phyloP scores from a whole-genome alignment of 768 basidiomycete species.

The Rossbeevera mucosa region DNA sequence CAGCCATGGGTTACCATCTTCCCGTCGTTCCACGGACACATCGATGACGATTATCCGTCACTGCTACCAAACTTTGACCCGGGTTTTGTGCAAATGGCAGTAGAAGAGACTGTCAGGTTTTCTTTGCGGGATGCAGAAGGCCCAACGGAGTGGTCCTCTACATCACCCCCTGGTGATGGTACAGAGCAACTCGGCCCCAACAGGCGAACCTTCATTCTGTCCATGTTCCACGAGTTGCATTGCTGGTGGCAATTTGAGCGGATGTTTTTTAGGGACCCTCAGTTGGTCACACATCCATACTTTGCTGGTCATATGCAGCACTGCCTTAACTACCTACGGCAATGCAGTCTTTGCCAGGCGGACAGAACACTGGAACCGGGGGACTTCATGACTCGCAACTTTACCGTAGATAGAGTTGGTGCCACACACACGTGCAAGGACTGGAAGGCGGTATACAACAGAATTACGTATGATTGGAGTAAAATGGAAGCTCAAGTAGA shows the following conservation, averaged over 20 bases:
- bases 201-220: neutral
- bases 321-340: neutral
- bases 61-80: neutral
- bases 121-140: neutral
- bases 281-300: neutral
- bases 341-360: neutral
- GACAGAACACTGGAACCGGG: neutral
- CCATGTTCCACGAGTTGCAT: neutral
- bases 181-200: neutral
- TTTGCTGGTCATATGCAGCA: neutral
- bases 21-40: neutral
- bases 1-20: neutral
- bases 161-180: neutral
- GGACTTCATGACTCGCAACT: neutral
- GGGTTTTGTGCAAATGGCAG: neutral
- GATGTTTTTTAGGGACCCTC: neutral
- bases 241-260: neutral
- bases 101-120: neutral
- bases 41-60: neutral
- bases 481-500: neutral
- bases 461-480: neutral
- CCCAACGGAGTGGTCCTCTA: neutral
- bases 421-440: neutral
- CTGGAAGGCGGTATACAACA: neutral
- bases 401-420: neutral